Evolutionary conservation across 345 rosid genomes (phyloP), one percentile per base, ranked within the genome.

Genomic region (Streptanthus diversifolius): DNA sequence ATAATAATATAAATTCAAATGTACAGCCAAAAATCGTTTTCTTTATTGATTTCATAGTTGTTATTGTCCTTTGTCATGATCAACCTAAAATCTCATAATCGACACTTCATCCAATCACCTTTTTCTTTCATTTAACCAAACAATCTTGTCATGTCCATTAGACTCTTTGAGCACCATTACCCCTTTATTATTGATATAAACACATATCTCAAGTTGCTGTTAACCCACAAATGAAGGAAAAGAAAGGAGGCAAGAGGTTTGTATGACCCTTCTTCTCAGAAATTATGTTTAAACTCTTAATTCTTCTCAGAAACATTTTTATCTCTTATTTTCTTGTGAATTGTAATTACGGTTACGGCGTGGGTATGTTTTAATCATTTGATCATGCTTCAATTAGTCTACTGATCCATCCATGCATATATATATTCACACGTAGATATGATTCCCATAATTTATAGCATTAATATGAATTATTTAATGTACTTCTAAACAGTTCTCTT

Each of bases 61-160:
- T 71, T 35, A 54, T 76, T 76, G 54, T 56, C 71, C 18, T 63
- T 76, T 76, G 27, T 22, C 76, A 77, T 77, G 76, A 39, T 58
- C 62, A 77, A 77, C 80, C 80, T 77, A 77, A 48, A 76, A 63
- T 68, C 43, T 52, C 47, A 63, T n/a, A 64, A 70, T 77, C 76
- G 43, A 64, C 63, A 14, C 24, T 55, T 64, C 63, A 70, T 70
- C 81, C 80, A 72, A 59, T 66, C 64, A 65, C 60, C 82, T 64
- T 79, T 68, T 55, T 64, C 66, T 79, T 63, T 48, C 47, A 57
- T 40, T 25, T 18, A 79, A 70, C 75, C 71, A 79, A 70, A 69
- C 82, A 69, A 69, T 79, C 82, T 79, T 79, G 74, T 47, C 68
- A 57, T 56, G 71, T 21, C 21, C 75, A 63, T 56, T 63, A 56